Percentiles rank a stretch among this genome's conserved stretches.
Evolutionary conservation across 2,329 filamentous ascomycete species (phyloP).

Genomic region (Alternaria metachromatica): DNA sequence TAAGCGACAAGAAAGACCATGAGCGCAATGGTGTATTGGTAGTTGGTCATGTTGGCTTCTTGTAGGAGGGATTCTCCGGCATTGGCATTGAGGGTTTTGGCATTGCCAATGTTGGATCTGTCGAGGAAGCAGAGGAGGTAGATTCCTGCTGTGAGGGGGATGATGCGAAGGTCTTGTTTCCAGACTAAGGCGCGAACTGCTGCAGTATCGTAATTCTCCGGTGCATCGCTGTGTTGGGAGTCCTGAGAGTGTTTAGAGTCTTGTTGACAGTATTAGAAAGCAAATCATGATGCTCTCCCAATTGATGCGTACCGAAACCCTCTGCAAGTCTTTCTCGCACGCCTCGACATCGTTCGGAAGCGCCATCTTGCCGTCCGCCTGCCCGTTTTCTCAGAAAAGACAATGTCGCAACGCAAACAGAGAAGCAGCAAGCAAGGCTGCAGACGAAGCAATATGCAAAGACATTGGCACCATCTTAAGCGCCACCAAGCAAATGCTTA

Average conservation of each 20-base stretch:
- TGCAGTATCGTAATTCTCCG: neutral
- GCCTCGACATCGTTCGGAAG: neutral
- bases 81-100: conserved; percentile 67
- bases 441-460: neutral
- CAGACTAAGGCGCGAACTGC: neutral
- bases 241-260: neutral
- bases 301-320: neutral
- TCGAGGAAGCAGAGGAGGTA: conserved; percentile 71
- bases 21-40: conserved; percentile 56
- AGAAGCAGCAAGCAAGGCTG: neutral
- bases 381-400: neutral
- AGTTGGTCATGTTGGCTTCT: conserved; percentile 66
- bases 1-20: conserved; percentile 41
- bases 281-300: neutral
- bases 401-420: neutral
- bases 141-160: conserved; percentile 68
- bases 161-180: conserved; percentile 64
- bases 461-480: neutral
- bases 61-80: conserved; percentile 67
- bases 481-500: conserved; percentile 7
- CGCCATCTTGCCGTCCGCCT: neutral
- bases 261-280: neutral
- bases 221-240: neutral
- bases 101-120: conserved; percentile 66
- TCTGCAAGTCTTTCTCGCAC: neutral